Base-by-base conservation (phyloP, 1,284 basidiomycete genomes). In the Mycosarcoma maydis region DNA sequence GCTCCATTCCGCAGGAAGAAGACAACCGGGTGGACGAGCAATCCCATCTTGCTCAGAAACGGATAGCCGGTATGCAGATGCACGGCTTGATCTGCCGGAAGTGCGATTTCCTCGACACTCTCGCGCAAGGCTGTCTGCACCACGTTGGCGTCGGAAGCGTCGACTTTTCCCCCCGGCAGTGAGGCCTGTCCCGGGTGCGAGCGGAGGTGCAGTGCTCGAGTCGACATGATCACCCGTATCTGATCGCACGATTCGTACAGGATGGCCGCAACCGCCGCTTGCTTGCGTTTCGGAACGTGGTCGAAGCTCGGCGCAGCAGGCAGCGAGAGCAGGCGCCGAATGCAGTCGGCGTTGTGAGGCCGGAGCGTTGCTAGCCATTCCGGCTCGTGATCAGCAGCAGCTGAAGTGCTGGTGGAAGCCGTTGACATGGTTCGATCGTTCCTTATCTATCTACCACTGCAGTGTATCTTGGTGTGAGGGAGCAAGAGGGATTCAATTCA, bases 151-250 rank as follows among this genome's bases (percentile, higher is more conserved):
- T 74, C 72, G 9, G 56, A 34, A 1, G 32, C 7, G 29, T 74
- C 72, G 1, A 64, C 51, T 38, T 74, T 74, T 5, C 72, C 72
- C n/a, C 72, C 72, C 0, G 72, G 72, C 0, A 74, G 40, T 5
- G 62, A 68, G 2, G 72, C 68, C 30, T 74, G 72, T 4, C 72
- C 72, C 3, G 72, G 69, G 30, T 74, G 69, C 4, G 67, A 71
- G 27, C 68, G 68, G 16, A 74, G 58, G 29, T 67, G 59, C 1
- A 74, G 60, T 0, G 72, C 64, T 11, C 72, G 67, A 3, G 72
- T 74, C 0, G 72, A 59, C 59, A 74, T 66, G 45, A 74, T 52
- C 5, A 69, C 65, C 3, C 61, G 44, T 8, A 72, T 44, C n/a
- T 57, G 45, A 4, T 17, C 10, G 13, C 23, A 19, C 16, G 49